These are phyloP conservation scores for Samsoniella hepiali DNA, from an alignment of 2,329 filamentous ascomycete genomes.

Conservation along the genomic window DNA sequence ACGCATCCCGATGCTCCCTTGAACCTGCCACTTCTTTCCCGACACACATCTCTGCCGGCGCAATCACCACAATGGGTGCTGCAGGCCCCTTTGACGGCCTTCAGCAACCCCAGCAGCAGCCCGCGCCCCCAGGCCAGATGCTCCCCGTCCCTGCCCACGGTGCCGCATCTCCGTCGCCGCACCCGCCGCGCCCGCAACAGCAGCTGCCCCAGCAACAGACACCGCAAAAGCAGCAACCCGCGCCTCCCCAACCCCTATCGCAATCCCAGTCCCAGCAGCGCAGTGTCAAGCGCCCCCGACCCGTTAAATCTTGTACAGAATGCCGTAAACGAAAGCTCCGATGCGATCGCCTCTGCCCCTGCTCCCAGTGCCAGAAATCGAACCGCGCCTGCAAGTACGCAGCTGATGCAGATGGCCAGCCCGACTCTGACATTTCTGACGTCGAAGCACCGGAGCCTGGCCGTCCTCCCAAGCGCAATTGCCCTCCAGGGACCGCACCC, in stretches of 20 bases:
- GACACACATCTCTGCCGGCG: not conserved
- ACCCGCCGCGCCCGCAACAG: conserved; percentile 3
- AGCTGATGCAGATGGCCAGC: conserved; percentile 45
- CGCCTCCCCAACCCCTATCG: conserved; percentile 18
- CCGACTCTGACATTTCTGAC: conserved; percentile 50
- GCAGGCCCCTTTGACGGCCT: conserved; percentile 2
- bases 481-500: conserved; percentile 27
- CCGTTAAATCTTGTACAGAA: conserved; percentile 55
- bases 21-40: not conserved
- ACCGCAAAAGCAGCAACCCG: conserved; percentile 20
- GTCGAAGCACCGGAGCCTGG: conserved; percentile 31
- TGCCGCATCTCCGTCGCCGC: conserved; percentile 1
- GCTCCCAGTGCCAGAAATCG: conserved; percentile 58
- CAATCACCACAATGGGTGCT: conserved; percentile 7
- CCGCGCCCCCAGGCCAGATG: not conserved
- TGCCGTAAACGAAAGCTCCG: conserved; percentile 56
- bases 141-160: conserved; percentile 6
- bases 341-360: conserved; percentile 55
- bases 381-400: conserved; percentile 52
- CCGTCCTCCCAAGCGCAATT: conserved; percentile 40
- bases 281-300: conserved; percentile 52
- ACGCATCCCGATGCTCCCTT: not conserved
- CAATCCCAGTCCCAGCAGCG: conserved; percentile 31
- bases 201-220: conserved; percentile 1
- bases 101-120: conserved; percentile 11